Conservation (phyloP, 2,329 filamentous ascomycete species). For the Botrytis cinerea region DNA sequence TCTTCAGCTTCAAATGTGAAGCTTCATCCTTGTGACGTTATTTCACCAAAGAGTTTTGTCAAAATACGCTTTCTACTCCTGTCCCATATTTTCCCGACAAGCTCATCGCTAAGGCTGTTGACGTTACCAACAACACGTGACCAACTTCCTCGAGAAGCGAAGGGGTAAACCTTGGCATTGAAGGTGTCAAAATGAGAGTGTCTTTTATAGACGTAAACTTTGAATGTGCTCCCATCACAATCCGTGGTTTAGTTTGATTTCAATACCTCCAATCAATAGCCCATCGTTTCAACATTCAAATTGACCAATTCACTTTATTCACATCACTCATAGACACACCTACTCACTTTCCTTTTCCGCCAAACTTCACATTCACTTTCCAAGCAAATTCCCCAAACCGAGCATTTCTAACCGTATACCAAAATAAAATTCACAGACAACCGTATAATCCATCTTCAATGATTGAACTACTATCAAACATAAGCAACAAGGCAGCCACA, state of each 20-base stretch:
- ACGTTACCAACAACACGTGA: background rate
- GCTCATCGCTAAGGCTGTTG: background rate
- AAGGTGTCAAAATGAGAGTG: background rate
- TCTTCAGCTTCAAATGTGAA: background rate
- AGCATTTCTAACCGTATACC: no score
- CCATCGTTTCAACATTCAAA: background rate
- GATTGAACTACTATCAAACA: background rate
- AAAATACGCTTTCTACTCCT: background rate
- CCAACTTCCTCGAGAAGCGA: background rate
- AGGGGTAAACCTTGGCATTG: slow-evolving; percentile 20
- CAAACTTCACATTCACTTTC: background rate
- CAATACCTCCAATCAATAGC: background rate
- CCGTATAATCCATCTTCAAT: background rate
- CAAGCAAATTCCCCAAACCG: background rate
- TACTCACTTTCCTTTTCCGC: background rate
- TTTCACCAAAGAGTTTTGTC: background rate
- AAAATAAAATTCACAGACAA: fast-evolving
- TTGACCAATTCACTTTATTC: background rate
- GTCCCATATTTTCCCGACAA: no score
- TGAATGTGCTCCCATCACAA: background rate
- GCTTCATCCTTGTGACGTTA: fast-evolving
- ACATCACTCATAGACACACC: background rate
- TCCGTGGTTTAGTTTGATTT: fast-evolving
- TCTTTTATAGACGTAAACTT: background rate
- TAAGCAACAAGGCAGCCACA: background rate